Conservation (phyloP, 345 rosid genomes). For the Salix udensis region DNA sequence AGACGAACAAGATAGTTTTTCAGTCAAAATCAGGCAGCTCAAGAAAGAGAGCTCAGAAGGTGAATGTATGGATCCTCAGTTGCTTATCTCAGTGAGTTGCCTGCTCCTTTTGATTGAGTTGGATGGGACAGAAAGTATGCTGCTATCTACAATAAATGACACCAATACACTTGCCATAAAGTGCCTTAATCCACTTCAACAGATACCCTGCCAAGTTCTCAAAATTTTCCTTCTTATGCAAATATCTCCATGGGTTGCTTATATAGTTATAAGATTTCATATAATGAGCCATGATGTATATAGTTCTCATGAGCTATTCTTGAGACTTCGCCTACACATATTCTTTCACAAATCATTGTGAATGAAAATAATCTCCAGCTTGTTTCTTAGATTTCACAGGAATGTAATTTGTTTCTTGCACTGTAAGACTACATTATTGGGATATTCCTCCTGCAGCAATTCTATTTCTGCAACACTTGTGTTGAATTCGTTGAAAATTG, state of each 20-base stretch:
- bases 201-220: neutral
- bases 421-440: neutral
- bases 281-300: constrained; percentile 18
- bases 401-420: neutral
- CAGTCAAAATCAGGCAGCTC: constrained; percentile 32
- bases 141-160: neutral
- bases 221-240: neutral
- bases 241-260: neutral
- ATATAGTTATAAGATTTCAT: neutral
- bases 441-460: neutral
- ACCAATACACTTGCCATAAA: neutral
- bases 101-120: neutral
- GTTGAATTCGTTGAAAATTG: neutral
- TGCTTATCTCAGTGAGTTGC: neutral
- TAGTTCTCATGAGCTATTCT: constrained; percentile 2
- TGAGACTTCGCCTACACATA: neutral
- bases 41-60: constrained; percentile 12
- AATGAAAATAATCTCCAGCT: neutral
- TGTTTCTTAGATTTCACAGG: neutral
- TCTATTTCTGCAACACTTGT: neutral
- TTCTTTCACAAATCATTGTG: neutral
- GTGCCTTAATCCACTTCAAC: neutral
- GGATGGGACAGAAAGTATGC: neutral
- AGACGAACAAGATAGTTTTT: constrained; percentile 27
- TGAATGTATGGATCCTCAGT: neutral